Conservation (phyloP, 202 grass and related monocot species). For the Panicum hallii region DNA sequence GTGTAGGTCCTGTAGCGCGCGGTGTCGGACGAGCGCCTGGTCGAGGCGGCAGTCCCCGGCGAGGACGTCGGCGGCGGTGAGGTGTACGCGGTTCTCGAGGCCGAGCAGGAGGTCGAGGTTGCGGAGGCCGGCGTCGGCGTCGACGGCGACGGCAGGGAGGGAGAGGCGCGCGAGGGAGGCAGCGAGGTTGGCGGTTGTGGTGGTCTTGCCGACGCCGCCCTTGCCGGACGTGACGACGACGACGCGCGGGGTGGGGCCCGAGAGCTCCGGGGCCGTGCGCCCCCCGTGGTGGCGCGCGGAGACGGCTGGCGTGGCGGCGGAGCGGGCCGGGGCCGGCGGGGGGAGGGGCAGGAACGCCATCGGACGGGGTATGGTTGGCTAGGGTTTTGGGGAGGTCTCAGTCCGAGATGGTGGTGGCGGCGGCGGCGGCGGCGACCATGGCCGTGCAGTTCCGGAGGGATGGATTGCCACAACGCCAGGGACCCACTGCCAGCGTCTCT, state of each 20-base stretch:
- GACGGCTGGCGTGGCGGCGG: background rate
- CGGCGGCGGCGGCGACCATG: too few relatives aligned
- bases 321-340: background rate
- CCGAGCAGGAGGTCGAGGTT: slow-evolving; percentile 96
- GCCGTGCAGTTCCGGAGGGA: too few relatives aligned
- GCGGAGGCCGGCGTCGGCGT: slow-evolving; percentile 85
- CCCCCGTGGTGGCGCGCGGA: slow-evolving; percentile 38
- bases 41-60: slow-evolving; percentile 94
- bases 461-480: too few relatives aligned
- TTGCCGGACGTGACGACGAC: slow-evolving; percentile 93
- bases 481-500: too few relatives aligned
- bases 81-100: slow-evolving; percentile 86
- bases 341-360: slow-evolving; percentile 56
- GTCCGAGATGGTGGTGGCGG: too few relatives aligned
- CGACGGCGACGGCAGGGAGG: slow-evolving; percentile 71
- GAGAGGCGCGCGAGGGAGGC: slow-evolving; percentile 85
- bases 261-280: slow-evolving; percentile 65
- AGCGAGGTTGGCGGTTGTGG: slow-evolving; percentile 85
- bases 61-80: slow-evolving; percentile 91
- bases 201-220: slow-evolving; percentile 95
- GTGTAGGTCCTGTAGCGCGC: slow-evolving; percentile 74
- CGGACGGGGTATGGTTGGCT: too few relatives aligned
- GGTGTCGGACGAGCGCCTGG: slow-evolving; percentile 87
- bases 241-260: slow-evolving; percentile 82
- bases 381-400: too few relatives aligned